Evolutionary conservation across 1,284 basidiomycete genomes (phyloP), one percentile per base, ranked within the genome.

Genomic region (Trametes hirsuta): DNA sequence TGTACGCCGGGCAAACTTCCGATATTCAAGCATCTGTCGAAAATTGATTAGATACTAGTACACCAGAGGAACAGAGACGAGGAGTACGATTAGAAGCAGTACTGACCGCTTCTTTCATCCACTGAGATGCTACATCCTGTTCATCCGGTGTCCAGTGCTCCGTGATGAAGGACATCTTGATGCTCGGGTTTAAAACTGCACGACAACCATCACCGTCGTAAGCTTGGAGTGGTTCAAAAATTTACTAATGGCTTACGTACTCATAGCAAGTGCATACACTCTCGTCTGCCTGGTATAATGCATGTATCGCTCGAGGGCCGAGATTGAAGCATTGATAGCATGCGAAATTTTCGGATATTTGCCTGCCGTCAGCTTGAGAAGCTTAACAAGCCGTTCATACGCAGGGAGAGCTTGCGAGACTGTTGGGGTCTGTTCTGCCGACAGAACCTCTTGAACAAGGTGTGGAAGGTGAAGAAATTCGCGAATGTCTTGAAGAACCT

Each of bases 231-330:
- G 15, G 21, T 40, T 22, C 24, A 2, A 39, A 30, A 22, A 18
- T 5, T 36, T 25, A 24, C 4, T 4, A 53, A 14, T 45, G 34
- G 15, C 6, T 6, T 11, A 67, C 69, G 37, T 61, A 77, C 75
- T 62, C 71, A 78, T 76, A 1, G 76, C 70, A 14, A 77, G 62
- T 1, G 62, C 65, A 64, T 77, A 78, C 4, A 75, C 65, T n/a
- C 55, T 58, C 0, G 68, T 72, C 14, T 59, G 65, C 0, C 72
- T 66, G 4, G 71, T 54, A 25, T 68, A 61, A 0, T 8, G 35
- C 5, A 75, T 45, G 46, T 77, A 79, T 52, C 74, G 67, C 8
- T 72, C 49, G 0, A 77, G 70, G 37, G 76, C 80, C 4, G 63
- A 63, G 21, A 66, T 56, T 0, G 59, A 54, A 2, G 59, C 63